Evolutionary conservation across 805 yeast species (phyloP).

Genomic region (Myxozyma udenii): DNA sequence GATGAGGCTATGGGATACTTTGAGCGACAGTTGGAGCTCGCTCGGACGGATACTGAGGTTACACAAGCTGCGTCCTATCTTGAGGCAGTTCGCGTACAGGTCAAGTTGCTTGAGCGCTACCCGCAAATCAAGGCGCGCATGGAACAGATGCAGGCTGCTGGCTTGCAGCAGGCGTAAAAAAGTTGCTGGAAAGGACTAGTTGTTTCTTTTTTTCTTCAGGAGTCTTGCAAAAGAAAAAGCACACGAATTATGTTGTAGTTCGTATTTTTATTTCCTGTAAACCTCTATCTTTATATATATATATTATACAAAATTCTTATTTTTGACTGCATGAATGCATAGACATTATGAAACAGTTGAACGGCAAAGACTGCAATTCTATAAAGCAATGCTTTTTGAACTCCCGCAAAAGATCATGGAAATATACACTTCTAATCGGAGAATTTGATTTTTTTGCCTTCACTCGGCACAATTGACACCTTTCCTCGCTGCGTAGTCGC

Average conservation of each 20-base stretch:
- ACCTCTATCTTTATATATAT: too few species aligned
- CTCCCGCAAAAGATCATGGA: too few species aligned
- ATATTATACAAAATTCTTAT: too few species aligned
- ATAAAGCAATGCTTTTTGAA: too few species aligned
- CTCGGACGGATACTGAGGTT: constrained; percentile 56
- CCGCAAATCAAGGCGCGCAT: constrained; percentile 31
- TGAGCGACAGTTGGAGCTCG: constrained; percentile 75
- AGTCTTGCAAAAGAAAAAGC: not conserved
- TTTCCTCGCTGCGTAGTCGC: constrained; percentile 86
- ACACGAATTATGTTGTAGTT: not conserved
- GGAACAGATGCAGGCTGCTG: constrained; percentile 6
- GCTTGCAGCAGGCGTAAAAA: not conserved
- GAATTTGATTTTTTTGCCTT: constrained; percentile 82
- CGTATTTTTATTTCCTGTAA: not conserved
- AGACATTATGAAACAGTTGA: too few species aligned
- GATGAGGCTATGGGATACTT: constrained; percentile 78
- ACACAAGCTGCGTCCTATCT: constrained; percentile 12
- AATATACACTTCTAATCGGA: too few species aligned
- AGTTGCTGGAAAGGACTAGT: too few species aligned
- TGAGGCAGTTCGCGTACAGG: constrained; percentile 39
- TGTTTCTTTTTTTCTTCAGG: too few species aligned
- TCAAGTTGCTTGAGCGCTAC: constrained; percentile 48
- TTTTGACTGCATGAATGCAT: too few species aligned
- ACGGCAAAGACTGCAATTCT: too few species aligned
- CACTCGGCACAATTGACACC: constrained; percentile 81